phyloP scores from a whole-genome alignment of 805 yeast genomes.

The Saccharomycopsis fermentans region DNA sequence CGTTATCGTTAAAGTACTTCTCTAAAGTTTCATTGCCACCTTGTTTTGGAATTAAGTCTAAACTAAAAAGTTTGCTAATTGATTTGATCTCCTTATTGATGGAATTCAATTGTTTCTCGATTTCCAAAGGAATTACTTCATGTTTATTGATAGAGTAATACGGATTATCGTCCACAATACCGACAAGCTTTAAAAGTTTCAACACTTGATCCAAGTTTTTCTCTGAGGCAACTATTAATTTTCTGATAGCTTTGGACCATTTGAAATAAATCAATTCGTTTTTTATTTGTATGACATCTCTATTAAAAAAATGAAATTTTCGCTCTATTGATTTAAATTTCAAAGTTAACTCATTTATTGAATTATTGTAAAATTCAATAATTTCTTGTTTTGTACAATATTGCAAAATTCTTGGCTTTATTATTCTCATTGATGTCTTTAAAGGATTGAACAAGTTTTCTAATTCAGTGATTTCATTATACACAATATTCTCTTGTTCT shows the following conservation, averaged over 20 bases:
- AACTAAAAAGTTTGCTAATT: conserved; percentile 4
- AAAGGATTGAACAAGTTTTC: conserved; percentile 27
- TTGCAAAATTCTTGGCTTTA: conserved; percentile 28
- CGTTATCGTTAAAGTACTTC: not conserved
- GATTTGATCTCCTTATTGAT: not conserved
- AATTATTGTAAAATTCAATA: conserved; percentile 14
- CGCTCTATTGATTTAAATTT: conserved; percentile 32
- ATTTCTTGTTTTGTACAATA: conserved; percentile 20
- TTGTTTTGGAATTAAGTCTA: not conserved
- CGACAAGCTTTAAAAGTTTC: not conserved
- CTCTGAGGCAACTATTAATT: conserved; percentile 26
- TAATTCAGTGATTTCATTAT: conserved; percentile 23
- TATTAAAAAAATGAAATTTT: conserved; percentile 33
- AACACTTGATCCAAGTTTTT: not conserved
- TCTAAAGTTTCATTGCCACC: not conserved
- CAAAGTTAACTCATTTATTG: conserved; percentile 25
- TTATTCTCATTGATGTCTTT: conserved; percentile 28
- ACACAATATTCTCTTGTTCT: conserved; percentile 19
- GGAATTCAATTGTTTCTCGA: conserved; percentile 7
- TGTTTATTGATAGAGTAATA: conserved; percentile 2
- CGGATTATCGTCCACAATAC: conserved; percentile 1
- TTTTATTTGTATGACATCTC: conserved; percentile 34
- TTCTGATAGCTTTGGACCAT: conserved; percentile 46
- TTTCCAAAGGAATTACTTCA: conserved; percentile 12
- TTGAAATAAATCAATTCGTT: conserved; percentile 39